A percentile compares a stretch with the other conserved stretches of the same genome.
These are phyloP conservation scores for Ustilago curta DNA, from an alignment of 1,284 basidiomycete species.

Conservation along the genomic window DNA sequence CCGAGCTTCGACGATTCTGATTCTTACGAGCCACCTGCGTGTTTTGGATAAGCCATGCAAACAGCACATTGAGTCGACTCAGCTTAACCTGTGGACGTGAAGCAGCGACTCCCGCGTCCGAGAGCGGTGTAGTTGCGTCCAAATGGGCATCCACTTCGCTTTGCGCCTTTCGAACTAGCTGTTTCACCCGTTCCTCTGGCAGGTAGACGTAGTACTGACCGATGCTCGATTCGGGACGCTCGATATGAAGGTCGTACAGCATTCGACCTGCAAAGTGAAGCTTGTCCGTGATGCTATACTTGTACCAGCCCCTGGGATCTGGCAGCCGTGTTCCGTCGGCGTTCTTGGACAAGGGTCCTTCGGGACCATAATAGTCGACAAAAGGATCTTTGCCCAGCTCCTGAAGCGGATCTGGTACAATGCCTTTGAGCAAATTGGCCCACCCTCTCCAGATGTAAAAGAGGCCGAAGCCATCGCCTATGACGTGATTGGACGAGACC, in stretches of 20 bases:
- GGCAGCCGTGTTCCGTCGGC: not conserved
- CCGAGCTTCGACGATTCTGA: conserved; percentile 1
- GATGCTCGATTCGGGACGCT: not conserved
- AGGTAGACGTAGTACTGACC: conserved; percentile 4
- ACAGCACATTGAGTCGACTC: not conserved
- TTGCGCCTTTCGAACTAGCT: not conserved
- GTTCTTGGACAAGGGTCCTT: not conserved
- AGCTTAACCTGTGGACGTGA: not conserved
- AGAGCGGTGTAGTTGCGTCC: not conserved
- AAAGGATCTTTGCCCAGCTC: not conserved
- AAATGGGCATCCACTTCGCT: not conserved
- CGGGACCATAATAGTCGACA: not conserved
- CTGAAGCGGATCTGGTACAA: not conserved
- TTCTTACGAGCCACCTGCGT: not conserved
- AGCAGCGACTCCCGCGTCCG: not conserved
- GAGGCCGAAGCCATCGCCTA: not conserved
- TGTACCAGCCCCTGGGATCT: not conserved
- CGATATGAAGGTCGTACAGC: not conserved
- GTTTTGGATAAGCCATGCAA: conserved; percentile 1
- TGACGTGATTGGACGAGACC: not conserved
- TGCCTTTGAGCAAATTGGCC: not conserved
- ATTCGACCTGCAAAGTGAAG: not conserved
- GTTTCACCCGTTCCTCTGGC: not conserved
- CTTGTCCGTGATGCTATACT: conserved; percentile 1
- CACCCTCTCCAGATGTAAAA: not conserved